Conservation (phyloP, 2,329 filamentous ascomycete genomes). For the Lachnum nothofagi region DNA sequence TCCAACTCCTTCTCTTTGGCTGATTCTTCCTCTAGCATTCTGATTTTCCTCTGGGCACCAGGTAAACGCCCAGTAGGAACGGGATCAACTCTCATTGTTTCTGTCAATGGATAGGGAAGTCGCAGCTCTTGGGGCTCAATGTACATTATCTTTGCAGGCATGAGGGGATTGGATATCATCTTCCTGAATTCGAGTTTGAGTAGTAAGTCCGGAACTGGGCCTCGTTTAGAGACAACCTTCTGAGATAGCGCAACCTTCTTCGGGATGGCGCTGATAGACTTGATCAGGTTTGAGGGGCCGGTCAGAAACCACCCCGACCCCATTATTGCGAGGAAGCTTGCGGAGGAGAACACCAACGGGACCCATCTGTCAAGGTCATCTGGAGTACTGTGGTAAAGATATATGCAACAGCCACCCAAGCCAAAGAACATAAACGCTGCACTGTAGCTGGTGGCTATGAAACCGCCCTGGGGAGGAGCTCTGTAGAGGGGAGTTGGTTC, state of each 20-base stretch:
- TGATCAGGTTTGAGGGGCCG: constrained; percentile 54
- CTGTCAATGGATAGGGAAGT: constrained; percentile 30
- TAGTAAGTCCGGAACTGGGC: constrained; percentile 33
- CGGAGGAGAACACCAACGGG: constrained; percentile 49
- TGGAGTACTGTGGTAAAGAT: constrained; percentile 46
- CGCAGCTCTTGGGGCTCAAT: constrained; percentile 21
- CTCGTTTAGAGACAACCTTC: constrained; percentile 9
- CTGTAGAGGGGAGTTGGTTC: constrained; percentile 58
- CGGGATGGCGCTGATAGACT: constrained; percentile 32
- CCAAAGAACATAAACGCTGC: constrained; percentile 49
- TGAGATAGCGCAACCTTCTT: constrained; percentile 10
- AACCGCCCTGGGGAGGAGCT: constrained; percentile 58
- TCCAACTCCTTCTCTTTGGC: constrained; percentile 31
- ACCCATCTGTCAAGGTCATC: constrained; percentile 53
- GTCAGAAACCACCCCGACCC: constrained; percentile 57
- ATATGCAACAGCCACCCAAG: constrained; percentile 48
- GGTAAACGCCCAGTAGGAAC: constrained; percentile 16
- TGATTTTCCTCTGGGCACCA: constrained; percentile 12
- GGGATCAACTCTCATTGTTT: constrained; percentile 2
- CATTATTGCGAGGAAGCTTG: constrained; percentile 54
- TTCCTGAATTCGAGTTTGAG: constrained; percentile 45
- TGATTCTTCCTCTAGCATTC: constrained; percentile 36
- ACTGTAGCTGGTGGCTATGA: constrained; percentile 55
- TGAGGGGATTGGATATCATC: constrained; percentile 29
- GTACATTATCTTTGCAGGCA: constrained; percentile 23